These are phyloP conservation scores for Ganoderma boninense DNA, from an alignment of 1,284 basidiomycete species.

Conservation along the genomic window DNA sequence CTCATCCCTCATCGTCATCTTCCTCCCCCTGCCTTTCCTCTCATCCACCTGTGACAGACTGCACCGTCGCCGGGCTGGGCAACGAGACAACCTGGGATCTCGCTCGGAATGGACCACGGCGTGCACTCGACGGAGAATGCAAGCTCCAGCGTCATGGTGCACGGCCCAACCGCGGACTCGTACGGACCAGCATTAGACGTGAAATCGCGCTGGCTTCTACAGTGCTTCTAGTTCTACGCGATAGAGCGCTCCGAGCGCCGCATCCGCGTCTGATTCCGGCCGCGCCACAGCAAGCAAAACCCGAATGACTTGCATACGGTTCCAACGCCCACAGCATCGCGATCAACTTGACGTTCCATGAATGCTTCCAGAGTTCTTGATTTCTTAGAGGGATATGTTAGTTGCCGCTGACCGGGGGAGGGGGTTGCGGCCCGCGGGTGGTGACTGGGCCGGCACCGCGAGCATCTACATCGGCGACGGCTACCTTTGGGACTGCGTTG, in stretches of 20 bases:
- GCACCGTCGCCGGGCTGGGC: constrained; percentile 26
- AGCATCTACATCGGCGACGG: constrained; percentile 48
- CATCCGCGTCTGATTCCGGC: constrained; percentile 71
- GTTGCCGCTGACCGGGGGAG: neutral
- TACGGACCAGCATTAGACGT: constrained; percentile 66
- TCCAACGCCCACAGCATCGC: constrained; percentile 68
- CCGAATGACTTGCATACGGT: constrained; percentile 61
- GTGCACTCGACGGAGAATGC: constrained; percentile 59
- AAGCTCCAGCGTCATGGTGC: constrained; percentile 61
- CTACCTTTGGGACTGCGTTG: constrained; percentile 56
- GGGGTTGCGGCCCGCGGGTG: constrained; percentile 38
- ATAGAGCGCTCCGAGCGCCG: constrained; percentile 57
- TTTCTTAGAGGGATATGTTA: neutral
- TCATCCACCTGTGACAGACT: neutral
- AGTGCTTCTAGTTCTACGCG: constrained; percentile 62
- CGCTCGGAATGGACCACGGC: constrained; percentile 55
- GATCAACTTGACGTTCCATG: constrained; percentile 59
- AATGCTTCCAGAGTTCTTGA: neutral
- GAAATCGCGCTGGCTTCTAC: constrained; percentile 64
- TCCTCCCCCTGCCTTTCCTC: neutral
- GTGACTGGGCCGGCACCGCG: constrained; percentile 62
- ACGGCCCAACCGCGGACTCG: constrained; percentile 42
- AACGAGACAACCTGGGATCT: constrained; percentile 1
- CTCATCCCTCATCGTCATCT: neutral
- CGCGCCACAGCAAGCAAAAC: constrained; percentile 49